Percentiles rank a stretch among this genome's conserved stretches.
phyloP scores from a whole-genome alignment of 768 basidiomycete species.

The Albatrellus ellisii region DNA sequence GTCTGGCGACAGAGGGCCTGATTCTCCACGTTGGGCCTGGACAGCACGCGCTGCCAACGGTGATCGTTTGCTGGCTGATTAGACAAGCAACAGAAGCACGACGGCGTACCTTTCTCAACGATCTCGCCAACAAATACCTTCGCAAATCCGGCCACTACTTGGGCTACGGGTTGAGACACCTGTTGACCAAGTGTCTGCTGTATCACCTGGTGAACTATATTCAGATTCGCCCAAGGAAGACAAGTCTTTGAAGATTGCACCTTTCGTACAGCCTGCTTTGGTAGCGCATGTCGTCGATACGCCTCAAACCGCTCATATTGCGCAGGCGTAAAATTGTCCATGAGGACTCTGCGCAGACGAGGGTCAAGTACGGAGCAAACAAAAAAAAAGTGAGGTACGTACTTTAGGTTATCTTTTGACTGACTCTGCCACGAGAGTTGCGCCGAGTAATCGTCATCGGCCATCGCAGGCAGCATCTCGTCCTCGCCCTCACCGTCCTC shows the following conservation, averaged over 20 bases:
- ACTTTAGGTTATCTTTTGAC: slow-evolving; percentile 83
- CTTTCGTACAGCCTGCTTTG: slow-evolving; percentile 74
- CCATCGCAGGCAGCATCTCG: slow-evolving; percentile 73
- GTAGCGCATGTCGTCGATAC: slow-evolving; percentile 71
- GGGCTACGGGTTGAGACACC: slow-evolving; percentile 77
- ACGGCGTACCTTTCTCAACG: slow-evolving; percentile 62
- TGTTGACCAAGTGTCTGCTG: slow-evolving; percentile 73
- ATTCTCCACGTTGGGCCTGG: slow-evolving; percentile 57
- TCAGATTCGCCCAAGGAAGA: background rate
- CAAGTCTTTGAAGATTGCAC: slow-evolving; percentile 27
- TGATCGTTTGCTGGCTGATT: background rate
- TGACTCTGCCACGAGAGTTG: slow-evolving; percentile 77
- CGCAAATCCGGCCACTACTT: slow-evolving; percentile 78
- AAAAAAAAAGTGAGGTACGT: slow-evolving; percentile 8
- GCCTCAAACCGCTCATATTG: slow-evolving; percentile 88
- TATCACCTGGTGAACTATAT: slow-evolving; percentile 42
- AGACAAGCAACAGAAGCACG: background rate
- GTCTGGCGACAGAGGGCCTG: slow-evolving; percentile 75
- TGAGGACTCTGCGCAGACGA: slow-evolving; percentile 46
- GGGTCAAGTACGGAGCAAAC: background rate
- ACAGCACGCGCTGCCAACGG: slow-evolving; percentile 51
- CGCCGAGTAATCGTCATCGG: slow-evolving; percentile 79
- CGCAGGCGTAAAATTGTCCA: slow-evolving; percentile 74
- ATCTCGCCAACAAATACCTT: slow-evolving; percentile 94
- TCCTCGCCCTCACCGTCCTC: slow-evolving; percentile 60